Evolutionary conservation across 78 protist genomes (phyloP).

Genomic region (Tieghemostelium lacteum): DNA sequence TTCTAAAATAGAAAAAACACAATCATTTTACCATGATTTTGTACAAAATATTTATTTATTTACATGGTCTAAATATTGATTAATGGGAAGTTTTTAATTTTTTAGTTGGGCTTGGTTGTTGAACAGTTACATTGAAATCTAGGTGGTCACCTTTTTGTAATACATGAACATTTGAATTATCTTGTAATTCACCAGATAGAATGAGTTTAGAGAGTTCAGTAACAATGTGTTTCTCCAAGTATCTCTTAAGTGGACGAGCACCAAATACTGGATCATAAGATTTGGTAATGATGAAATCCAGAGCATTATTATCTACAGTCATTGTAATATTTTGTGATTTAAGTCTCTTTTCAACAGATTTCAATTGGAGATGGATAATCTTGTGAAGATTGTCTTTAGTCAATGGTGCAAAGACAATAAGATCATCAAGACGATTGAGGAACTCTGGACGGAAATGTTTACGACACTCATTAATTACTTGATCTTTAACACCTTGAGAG

Average conservation of each 20-base stretch:
- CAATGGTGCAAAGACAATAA: slow-evolving; percentile 92
- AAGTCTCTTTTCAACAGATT: slow-evolving; percentile 84
- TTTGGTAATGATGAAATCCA: slow-evolving; percentile 47
- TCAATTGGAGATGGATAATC: slow-evolving; percentile 82
- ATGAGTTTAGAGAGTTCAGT: slow-evolving; percentile 85
- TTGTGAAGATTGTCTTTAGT: slow-evolving; percentile 31
- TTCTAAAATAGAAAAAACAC: too few relatives aligned
- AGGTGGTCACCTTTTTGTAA: neutral
- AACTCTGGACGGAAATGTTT: slow-evolving; percentile 97
- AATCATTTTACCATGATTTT: too few relatives aligned
- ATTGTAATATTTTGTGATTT: slow-evolving; percentile 79
- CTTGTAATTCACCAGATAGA: slow-evolving; percentile 74
- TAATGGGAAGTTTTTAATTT: slow-evolving; percentile 16
- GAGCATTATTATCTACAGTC: slow-evolving; percentile 50
- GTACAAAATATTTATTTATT: too few relatives aligned
- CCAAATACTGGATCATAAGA: slow-evolving; percentile 94
- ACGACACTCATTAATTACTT: slow-evolving; percentile 86
- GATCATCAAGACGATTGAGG: slow-evolving; percentile 98
- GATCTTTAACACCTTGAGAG: slow-evolving; percentile 57
- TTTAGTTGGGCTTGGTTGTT: slow-evolving; percentile 24
- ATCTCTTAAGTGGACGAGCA: slow-evolving; percentile 96
- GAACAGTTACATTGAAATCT: neutral
- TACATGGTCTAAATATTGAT: too few relatives aligned
- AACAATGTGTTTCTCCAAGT: slow-evolving; percentile 91
- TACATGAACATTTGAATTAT: slow-evolving; percentile 13